Conservation (phyloP, 2,329 filamentous ascomycete genomes). For the Rhinocladiella mackenziei region DNA sequence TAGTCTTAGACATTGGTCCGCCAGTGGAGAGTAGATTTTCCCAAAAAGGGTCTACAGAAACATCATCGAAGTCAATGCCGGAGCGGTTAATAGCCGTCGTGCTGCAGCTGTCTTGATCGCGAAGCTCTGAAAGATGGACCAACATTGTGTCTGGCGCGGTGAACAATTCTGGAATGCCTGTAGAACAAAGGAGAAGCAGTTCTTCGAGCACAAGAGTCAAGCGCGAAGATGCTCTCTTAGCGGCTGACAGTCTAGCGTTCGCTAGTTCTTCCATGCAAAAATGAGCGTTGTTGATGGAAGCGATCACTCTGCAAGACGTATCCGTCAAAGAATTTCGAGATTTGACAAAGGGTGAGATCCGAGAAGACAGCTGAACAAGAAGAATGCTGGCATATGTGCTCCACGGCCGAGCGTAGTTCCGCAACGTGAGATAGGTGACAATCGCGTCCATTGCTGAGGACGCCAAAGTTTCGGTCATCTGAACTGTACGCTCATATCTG, state of each 20-base stretch:
- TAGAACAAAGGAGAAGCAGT: too few relatives aligned
- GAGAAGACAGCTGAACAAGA: not conserved
- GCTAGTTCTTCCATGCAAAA: conserved; percentile 1
- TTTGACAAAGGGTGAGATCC: conserved; percentile 2
- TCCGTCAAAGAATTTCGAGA: not conserved
- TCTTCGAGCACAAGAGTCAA: conserved; percentile 1
- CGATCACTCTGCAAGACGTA: conserved; percentile 2
- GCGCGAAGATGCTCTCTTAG: not conserved
- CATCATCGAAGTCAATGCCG: too few relatives aligned
- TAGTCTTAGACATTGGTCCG: too few relatives aligned
- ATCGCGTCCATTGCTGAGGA: conserved; percentile 1
- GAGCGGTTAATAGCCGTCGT: too few relatives aligned
- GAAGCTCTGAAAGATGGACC: too few relatives aligned
- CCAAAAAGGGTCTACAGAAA: too few relatives aligned
- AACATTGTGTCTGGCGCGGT: too few relatives aligned
- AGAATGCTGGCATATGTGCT: conserved; percentile 6
- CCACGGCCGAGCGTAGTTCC: conserved; percentile 5
- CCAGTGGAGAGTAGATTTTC: too few relatives aligned
- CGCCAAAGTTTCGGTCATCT: conserved; percentile 4
- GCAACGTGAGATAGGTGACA: conserved; percentile 4
- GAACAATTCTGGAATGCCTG: too few relatives aligned
- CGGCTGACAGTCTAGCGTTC: not conserved
- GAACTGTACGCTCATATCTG: not conserved
- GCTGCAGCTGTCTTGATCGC: too few relatives aligned
- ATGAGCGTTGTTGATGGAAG: conserved; percentile 1